Evolutionary conservation across 2,329 filamentous ascomycete genomes (phyloP).

Genomic region (Clonostachys rosea): DNA sequence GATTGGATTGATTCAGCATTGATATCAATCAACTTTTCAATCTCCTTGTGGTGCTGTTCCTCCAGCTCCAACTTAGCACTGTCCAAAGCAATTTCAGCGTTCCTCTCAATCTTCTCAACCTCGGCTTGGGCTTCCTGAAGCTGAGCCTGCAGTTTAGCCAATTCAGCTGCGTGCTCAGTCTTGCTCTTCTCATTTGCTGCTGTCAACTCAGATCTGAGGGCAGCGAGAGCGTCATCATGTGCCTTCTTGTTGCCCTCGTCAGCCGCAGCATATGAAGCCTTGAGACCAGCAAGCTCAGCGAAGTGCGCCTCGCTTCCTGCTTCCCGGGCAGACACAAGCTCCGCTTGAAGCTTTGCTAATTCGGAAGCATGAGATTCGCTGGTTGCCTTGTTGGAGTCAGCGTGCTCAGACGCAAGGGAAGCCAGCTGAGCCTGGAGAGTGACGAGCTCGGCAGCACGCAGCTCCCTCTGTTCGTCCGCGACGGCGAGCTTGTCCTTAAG

Average conservation of each 20-base stretch:
- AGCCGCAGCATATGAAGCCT: no score
- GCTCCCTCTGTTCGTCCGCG: constrained; percentile 16
- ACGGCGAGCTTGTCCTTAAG: constrained; percentile 21
- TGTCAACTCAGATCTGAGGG: constrained; percentile 20
- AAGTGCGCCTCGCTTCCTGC: constrained; percentile 16
- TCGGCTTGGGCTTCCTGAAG: constrained; percentile 21
- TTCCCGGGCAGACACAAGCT: constrained; percentile 20
- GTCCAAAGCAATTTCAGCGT: constrained; percentile 23
- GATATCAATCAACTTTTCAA: constrained; percentile 38
- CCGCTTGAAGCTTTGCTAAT: constrained; percentile 18
- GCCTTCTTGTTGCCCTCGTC: constrained; percentile 16
- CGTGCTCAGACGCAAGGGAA: neutral
- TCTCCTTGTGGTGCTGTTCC: constrained; percentile 36
- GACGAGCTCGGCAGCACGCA: constrained; percentile 21
- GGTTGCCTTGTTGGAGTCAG: constrained; percentile 7
- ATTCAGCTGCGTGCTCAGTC: constrained; percentile 16
- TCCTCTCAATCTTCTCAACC: constrained; percentile 15
- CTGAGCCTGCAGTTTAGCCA: constrained; percentile 20
- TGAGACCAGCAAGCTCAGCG: constrained; percentile 15
- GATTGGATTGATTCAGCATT: constrained; percentile 34
- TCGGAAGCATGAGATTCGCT: constrained; percentile 15
- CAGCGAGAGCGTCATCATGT: constrained; percentile 18
- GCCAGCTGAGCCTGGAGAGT: constrained; percentile 19
- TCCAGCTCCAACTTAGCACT: constrained; percentile 37
- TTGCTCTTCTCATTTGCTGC: constrained; percentile 8